Conservation (phyloP, 2,329 filamentous ascomycete species). For the Didymella glomerata region DNA sequence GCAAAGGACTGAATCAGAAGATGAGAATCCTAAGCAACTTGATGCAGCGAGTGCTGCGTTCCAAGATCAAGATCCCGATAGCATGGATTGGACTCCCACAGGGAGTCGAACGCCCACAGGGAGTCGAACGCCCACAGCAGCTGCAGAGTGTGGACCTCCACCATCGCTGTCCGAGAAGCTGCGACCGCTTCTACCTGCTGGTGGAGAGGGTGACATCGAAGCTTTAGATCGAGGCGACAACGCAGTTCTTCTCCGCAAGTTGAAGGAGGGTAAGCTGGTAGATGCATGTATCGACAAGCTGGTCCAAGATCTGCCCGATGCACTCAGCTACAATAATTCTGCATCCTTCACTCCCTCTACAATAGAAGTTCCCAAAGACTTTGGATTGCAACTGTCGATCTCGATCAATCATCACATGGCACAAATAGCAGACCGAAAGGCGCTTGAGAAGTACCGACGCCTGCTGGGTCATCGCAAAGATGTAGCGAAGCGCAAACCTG, state of each 20-base stretch:
- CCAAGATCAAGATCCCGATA: slow-evolving; percentile 46
- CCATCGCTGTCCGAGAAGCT: slow-evolving; percentile 41
- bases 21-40: slow-evolving; percentile 17
- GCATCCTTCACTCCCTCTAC: slow-evolving; percentile 50
- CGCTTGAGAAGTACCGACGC: slow-evolving; percentile 50
- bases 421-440: slow-evolving; percentile 49
- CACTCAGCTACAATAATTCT: slow-evolving; percentile 47
- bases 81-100: slow-evolving; percentile 52
- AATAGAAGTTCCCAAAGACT: slow-evolving; percentile 51
- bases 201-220: slow-evolving; percentile 36
- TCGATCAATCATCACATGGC: slow-evolving; percentile 52
- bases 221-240: slow-evolving; percentile 37
- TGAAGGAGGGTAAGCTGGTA: slow-evolving; percentile 49
- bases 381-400: slow-evolving; percentile 49
- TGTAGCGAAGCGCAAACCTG: slow-evolving; percentile 39
- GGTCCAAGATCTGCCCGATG: slow-evolving; percentile 46
- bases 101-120: slow-evolving; percentile 40
- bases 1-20: slow-evolving; percentile 27
- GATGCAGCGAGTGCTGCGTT: slow-evolving; percentile 24
- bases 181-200: slow-evolving; percentile 42
- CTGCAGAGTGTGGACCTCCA: slow-evolving; percentile 43
- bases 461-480: slow-evolving; percentile 49
- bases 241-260: slow-evolving; percentile 44
- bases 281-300: slow-evolving; percentile 51
- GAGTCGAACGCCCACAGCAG: slow-evolving; percentile 37